Base-by-base conservation (phyloP, 176 grass and related monocot genomes). In the Ananas comosus region DNA sequence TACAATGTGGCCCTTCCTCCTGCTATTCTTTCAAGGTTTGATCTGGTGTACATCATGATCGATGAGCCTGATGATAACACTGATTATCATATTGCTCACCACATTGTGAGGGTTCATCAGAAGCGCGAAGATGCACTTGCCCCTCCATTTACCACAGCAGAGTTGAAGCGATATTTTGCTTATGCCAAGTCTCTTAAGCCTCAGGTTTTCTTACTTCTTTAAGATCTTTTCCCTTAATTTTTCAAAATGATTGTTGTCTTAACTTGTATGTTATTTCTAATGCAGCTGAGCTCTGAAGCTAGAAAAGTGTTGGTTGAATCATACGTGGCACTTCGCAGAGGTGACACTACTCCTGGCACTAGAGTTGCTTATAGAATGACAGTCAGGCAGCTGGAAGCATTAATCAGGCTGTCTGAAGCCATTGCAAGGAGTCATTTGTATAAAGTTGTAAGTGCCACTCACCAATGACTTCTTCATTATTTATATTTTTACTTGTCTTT, bases 41-140 rank as follows among this genome's bases (percentile, higher is more conserved):
- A 99, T 82, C 80, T 99, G 71, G 94, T 99, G 48, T 99, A 99
- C 82, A 92, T 99, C 72, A 99, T 99, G 94, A 93, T 99, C 1
- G 94, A 99, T 77, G 94, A 99, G 69, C 94, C 94, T 61, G 94
- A 99, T 58, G 94, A 99, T 78, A 99, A 80, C 70, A 99, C 85
- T 51, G 94, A 99, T 65, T 99, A 99, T 77, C 85, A 99, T 70
- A 93, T 99, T 72, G 94, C 94, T 76, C 89, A 99, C 81, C 94
- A 99, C 74, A 93, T 99, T 61, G 89, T 99, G 79, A 89, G 94
- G 79, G 89, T 99, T 72, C 94, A 90, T 87, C 94, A 99, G 70
- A 99, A 91, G 79, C 80, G 75, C 19, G 94, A 93, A 79, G 86
- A 92, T 76, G 94, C 94, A 63, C 89, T 99, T 64, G 79, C 94